phyloP scores from a whole-genome alignment of 257 asterid species.

The Vinca minor region DNA sequence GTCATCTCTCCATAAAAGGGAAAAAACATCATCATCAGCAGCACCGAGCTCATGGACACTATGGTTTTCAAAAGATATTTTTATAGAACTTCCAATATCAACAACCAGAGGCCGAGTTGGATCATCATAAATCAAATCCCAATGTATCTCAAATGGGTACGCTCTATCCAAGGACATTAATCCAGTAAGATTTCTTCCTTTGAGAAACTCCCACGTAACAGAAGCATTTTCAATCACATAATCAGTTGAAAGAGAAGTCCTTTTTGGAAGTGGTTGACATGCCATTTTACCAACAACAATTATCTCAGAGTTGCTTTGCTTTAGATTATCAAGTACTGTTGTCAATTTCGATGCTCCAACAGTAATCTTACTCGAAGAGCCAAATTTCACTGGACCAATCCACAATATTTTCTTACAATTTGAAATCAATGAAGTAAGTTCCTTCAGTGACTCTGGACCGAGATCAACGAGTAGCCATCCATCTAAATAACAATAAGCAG shows the following conservation, averaged over 20 bases:
- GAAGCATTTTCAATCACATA: slow-evolving; percentile 47
- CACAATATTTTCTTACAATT: slow-evolving; percentile 62
- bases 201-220: slow-evolving; percentile 77
- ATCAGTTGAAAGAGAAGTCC: slow-evolving; percentile 26
- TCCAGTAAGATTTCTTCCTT: slow-evolving; percentile 88
- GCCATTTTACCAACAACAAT: slow-evolving; percentile 63
- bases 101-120: slow-evolving; percentile 65
- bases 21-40: too few species aligned
- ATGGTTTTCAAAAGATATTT: too few species aligned
- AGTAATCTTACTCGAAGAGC: slow-evolving; percentile 32
- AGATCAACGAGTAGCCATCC: slow-evolving; percentile 85
- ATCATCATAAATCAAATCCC: slow-evolving; percentile 52
- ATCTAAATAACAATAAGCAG: slow-evolving; percentile 40
- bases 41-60: too few species aligned
- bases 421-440: slow-evolving; percentile 42
- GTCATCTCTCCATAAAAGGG: too few species aligned
- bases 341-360: slow-evolving; percentile 52
- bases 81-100: slow-evolving; percentile 89
- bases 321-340: slow-evolving; percentile 35
- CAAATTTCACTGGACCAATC: slow-evolving; percentile 71
- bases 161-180: slow-evolving; percentile 85
- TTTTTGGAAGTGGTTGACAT: slow-evolving; percentile 24
- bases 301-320: slow-evolving; percentile 35
- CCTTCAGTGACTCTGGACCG: slow-evolving; percentile 73
- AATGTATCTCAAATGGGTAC: slow-evolving; percentile 58